Evolutionary conservation across 2,329 filamentous ascomycete species (phyloP), one percentile per base, ranked within the genome.

Genomic region (Fusarium abutilonis): DNA sequence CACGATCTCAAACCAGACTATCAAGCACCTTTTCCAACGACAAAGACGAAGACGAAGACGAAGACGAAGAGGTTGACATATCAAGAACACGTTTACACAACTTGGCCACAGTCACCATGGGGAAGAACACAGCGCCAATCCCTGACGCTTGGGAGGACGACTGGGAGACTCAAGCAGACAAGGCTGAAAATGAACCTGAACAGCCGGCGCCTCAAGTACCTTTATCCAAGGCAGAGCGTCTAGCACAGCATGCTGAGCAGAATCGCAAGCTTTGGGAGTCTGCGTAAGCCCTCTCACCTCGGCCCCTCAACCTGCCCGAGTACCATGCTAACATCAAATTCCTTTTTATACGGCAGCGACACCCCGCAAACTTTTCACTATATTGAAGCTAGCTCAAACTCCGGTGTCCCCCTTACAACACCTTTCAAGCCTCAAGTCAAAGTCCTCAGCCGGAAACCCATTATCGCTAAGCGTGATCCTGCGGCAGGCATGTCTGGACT

Each of bases 81-180:
- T 35, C 14, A 31, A 29, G 13, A 35, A 41, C n/a, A 15, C 11
- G 6, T 26, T 47, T 23, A 38, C 29, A 28, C 32, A 28, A 19
- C 17, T 31, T 9, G 21, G 9, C 35, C 10, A n/a, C 17, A 42
- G 50, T 64, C 68, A 79, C 77, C 74, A 82, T 81, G 81, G 70
- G 73, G 67, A 80, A 79, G 77, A 78, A 74, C 32, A 56, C 67
- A 14, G 76, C 76, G 15, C 76, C 75, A 19, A 75, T 89, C 56
- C 88, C 90, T 34, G 86, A 93, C 74, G 93, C 92, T 17, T 97
- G 94, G 94, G 92, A 94, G 31, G 84, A 96, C 69, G 91, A 97
- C 72, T 98, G 93, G 93, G 91, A 94, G 74, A 78, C 80, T 6
- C 84, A 90, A 72, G 92, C 90, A 54, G 92, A 96, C 74, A 82